These are phyloP conservation scores for Capsella bursapastoris DNA, from an alignment of 345 rosid genomes.

Conservation along the genomic window DNA sequence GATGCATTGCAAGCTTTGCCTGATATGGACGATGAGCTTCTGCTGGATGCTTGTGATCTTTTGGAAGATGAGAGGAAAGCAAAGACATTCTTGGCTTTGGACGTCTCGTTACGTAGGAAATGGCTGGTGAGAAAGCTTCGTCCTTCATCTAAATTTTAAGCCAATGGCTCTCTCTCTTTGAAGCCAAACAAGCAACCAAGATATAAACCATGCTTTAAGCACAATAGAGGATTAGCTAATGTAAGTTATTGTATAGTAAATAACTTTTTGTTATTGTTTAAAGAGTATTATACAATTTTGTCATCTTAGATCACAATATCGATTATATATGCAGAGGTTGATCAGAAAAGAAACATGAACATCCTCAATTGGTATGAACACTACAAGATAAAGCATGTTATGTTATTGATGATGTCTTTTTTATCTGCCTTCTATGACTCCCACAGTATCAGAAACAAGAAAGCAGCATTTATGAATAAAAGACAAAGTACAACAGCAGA, in stretches of 20 bases:
- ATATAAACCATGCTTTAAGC: background rate
- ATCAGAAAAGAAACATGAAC: conserved; percentile 13
- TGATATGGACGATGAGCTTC: conserved; percentile 68
- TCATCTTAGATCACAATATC: conserved; percentile 1
- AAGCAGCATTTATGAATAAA: background rate
- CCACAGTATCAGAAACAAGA: conserved; percentile 52
- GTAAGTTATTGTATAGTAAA: conserved; percentile 14
- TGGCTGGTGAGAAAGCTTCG: conserved; percentile 85
- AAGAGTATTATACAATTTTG: conserved; percentile 20
- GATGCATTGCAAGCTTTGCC: conserved; percentile 72
- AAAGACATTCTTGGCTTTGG: conserved; percentile 77
- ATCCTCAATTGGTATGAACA: conserved; percentile 53
- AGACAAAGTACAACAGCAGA: background rate
- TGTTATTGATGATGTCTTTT: conserved; percentile 52
- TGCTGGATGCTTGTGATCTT: conserved; percentile 84
- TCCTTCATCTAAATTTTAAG: conserved; percentile 30
- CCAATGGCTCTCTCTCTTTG: background rate
- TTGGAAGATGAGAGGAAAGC: conserved; percentile 83
- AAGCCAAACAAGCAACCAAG: conserved; percentile 16
- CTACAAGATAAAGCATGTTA: conserved; percentile 69
- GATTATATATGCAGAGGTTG: conserved; percentile 8
- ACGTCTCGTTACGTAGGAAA: conserved; percentile 60
- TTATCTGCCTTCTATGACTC: conserved; percentile 53
- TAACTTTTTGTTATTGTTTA: too few relatives aligned
- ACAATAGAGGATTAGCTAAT: background rate